Percentiles rank a stretch among this genome's conserved stretches.
Conservation (phyloP, 306 rosid species). For the Hippophae rhamnoides region DNA sequence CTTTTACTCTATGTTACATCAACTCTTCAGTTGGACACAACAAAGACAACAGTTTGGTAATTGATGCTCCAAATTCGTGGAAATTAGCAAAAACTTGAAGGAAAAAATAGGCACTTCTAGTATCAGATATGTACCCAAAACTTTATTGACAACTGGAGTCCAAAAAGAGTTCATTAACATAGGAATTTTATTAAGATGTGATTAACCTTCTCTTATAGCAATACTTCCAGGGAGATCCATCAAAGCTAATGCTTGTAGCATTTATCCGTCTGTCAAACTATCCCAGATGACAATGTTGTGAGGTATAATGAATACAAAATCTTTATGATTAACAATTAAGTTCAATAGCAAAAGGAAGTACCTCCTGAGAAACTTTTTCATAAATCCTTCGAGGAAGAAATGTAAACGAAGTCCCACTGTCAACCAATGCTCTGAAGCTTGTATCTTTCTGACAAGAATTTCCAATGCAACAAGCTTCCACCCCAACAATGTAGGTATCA, state of each 20-base stretch:
- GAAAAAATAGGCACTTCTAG: no score
- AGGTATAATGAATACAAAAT: constrained; percentile 6
- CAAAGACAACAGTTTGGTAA: no score
- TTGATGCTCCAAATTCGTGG: no score
- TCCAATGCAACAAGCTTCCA: constrained; percentile 45
- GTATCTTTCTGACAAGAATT: constrained; percentile 38
- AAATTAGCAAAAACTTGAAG: no score
- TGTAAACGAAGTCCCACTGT: constrained; percentile 52
- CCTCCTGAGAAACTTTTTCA: constrained; percentile 38
- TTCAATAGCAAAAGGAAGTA: constrained; percentile 7
- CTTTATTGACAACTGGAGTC: no score
- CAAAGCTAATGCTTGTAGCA: constrained; percentile 27
- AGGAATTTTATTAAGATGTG: no score
- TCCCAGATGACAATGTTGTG: constrained; percentile 16
- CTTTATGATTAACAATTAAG: constrained; percentile 4
- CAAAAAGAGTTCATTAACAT: no score
- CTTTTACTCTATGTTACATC: no score
- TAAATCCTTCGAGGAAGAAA: constrained; percentile 40
- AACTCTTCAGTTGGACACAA: no score
- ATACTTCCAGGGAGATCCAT: constrained; percentile 30
- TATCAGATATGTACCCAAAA: no score
- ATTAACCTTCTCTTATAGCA: constrained; percentile 47
- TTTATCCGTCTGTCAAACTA: constrained; percentile 53
- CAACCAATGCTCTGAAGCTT: constrained; percentile 36
- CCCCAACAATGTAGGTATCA: constrained; percentile 31